These are phyloP conservation scores for Glycine soja DNA, from an alignment of 306 rosid genomes.

Conservation along the genomic window DNA sequence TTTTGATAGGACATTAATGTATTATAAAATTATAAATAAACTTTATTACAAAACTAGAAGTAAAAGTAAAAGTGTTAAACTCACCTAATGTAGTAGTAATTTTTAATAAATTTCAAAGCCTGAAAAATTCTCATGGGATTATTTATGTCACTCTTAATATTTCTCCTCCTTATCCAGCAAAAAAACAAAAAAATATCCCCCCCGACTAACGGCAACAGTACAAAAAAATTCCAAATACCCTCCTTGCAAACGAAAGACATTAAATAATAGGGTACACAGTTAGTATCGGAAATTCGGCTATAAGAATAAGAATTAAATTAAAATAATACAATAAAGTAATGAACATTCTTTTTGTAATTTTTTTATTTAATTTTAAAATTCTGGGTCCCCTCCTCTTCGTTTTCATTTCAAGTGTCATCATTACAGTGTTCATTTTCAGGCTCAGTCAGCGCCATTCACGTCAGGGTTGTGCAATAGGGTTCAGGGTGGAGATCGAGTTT, in stretches of 20 bases:
- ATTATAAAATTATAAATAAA: neutral
- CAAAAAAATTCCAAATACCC: neutral
- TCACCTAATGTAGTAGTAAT: too few relatives aligned
- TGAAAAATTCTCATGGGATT: neutral
- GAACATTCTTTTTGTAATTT: neutral
- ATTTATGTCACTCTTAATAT: neutral
- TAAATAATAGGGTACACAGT: neutral
- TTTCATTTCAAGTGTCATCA: constrained; percentile 11
- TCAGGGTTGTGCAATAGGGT: constrained; percentile 42
- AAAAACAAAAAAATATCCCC: too few relatives aligned
- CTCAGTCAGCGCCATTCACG: neutral
- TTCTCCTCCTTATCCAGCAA: neutral
- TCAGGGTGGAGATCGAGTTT: constrained; percentile 33
- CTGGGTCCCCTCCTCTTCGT: constrained; percentile 10
- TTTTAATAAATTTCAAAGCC: neutral
- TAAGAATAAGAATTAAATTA: neutral
- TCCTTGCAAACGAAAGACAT: neutral
- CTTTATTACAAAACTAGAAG: neutral
- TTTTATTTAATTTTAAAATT: neutral
- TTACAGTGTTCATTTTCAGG: neutral
- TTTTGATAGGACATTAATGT: too few relatives aligned
- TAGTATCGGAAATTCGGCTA: neutral
- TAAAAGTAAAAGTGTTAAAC: neutral
- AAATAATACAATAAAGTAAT: neutral
- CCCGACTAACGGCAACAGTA: neutral